Base-by-base conservation (phyloP, 2,329 filamentous ascomycete species). In the Lasiodiplodia hormozganensis region DNA sequence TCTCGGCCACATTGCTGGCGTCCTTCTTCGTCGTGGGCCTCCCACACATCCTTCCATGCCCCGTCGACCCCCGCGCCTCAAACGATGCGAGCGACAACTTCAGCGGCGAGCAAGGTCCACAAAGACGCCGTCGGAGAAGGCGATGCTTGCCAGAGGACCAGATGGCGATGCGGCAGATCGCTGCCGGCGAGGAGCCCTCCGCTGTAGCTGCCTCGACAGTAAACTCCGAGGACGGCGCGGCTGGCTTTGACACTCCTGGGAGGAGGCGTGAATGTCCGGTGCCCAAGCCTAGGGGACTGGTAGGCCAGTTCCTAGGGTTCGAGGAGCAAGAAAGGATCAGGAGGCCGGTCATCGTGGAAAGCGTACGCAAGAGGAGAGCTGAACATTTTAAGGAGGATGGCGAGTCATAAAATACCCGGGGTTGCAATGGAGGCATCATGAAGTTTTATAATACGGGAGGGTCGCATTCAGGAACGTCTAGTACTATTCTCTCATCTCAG, bases 11-110 rank as follows among this genome's bases (percentile, higher is more conserved):
- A 1, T 87, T 98, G 67, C 86, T 92, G 71, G 90, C 94, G 38
- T 96, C 92, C 73, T 97, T 99, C 80, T 87, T 97, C 71, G 94
- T 99, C 70, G 96, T 99, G 65, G 93, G 89, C 36, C 85, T 97
- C 54, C 96, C 96, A 25, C 96, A 99, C 79, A 78, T 96, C 36
- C 87, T 99, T 21, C 96, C 96, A 1, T 99, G 96, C 78, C 96
- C 96, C 1, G 92, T 93, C 34, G 82, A 83, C 56, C 92, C 92
- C 2, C 87, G 92, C 72, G 88, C 89, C 40, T 90, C 91, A 74
- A 91, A 93, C 73, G 74, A 78, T 65, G 76, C 78, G 34, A 69
- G 74, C 40, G 74, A 71, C 21, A 62, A 21, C 31, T n/a, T 56
- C 18, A 79, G 83, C 52, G 80, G 81, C 73, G 76, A 66, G 12